These are phyloP conservation scores for Medicago arabica DNA, from an alignment of 306 rosid genomes.

Conservation along the genomic window DNA sequence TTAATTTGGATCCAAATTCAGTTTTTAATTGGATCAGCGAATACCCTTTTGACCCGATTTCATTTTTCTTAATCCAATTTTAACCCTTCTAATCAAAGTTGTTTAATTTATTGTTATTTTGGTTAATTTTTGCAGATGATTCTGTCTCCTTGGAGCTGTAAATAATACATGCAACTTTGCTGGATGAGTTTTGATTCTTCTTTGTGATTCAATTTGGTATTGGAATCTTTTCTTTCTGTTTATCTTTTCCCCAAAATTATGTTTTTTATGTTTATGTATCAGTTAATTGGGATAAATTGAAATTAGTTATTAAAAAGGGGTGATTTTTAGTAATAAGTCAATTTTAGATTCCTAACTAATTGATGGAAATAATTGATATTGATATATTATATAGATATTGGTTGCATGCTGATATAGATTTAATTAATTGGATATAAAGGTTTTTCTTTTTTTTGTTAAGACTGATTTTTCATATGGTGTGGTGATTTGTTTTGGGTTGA, in stretches of 20 bases:
- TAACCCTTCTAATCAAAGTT: slow-evolving; percentile 16
- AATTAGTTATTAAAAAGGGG: slow-evolving; percentile 7
- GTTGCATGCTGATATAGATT: slow-evolving; percentile 53
- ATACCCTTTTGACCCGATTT: slow-evolving; percentile 32
- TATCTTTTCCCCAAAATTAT: slow-evolving; percentile 13
- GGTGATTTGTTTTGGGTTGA: slow-evolving; percentile 37
- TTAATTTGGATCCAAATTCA: slow-evolving; percentile 50
- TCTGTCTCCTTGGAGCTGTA: slow-evolving; percentile 45
- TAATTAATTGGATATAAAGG: slow-evolving; percentile 26
- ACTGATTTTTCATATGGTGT: slow-evolving; percentile 36
- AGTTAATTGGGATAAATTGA: slow-evolving; percentile 1
- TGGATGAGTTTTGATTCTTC: slow-evolving; percentile 41
- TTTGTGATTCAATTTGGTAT: slow-evolving; percentile 40
- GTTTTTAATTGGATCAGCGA: slow-evolving; percentile 54
- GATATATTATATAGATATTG: slow-evolving; percentile 44
- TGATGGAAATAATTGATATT: slow-evolving; percentile 41
- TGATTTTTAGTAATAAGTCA: slow-evolving; percentile 35
- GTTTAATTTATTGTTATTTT: slow-evolving; percentile 30
- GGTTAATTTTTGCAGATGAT: slow-evolving; percentile 53
- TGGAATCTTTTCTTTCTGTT: neutral
- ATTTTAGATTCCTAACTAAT: slow-evolving; percentile 33
- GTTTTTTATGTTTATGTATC: slow-evolving; percentile 39
- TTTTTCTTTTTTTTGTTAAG: slow-evolving; percentile 38
- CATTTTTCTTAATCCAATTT: neutral
- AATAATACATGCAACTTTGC: slow-evolving; percentile 36